phyloP scores from a whole-genome alignment of 2,329 filamentous ascomycete genomes.

The Dothideomycetes sp. region DNA sequence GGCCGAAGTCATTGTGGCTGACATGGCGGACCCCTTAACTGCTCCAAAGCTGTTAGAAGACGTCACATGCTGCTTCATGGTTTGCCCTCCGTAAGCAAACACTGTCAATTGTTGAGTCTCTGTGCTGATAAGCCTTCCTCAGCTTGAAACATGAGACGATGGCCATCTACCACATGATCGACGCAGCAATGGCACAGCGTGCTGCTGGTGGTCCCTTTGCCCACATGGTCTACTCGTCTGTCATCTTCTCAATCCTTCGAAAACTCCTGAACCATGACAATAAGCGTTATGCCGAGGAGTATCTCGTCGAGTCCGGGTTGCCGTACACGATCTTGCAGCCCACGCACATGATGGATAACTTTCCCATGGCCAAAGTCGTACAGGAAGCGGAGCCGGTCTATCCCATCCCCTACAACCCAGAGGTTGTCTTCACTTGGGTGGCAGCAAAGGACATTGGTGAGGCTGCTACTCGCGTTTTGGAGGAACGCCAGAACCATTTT shows the following conservation, averaged over 20 bases:
- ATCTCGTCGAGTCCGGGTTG: slow-evolving; percentile 27
- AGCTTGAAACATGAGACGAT: slow-evolving; percentile 26
- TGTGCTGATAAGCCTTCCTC: neutral
- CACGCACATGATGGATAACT: slow-evolving; percentile 27
- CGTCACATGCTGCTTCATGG: slow-evolving; percentile 26
- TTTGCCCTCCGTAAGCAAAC: slow-evolving; percentile 25
- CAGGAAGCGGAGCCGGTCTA: slow-evolving; percentile 20
- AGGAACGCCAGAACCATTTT: slow-evolving; percentile 22
- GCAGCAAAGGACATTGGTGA: slow-evolving; percentile 22
- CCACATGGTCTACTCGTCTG: slow-evolving; percentile 30
- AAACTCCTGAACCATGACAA: slow-evolving; percentile 31
- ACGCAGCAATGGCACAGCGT: slow-evolving; percentile 24
- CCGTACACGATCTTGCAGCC: slow-evolving; percentile 31
- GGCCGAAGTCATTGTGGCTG: slow-evolving; percentile 26
- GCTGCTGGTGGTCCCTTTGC: slow-evolving; percentile 18
- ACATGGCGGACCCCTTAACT: slow-evolving; percentile 22
- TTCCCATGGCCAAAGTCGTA: slow-evolving; percentile 19
- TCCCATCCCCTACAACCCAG: slow-evolving; percentile 18
- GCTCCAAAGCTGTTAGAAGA: slow-evolving; percentile 21
- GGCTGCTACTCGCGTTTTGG: slow-evolving; percentile 20
- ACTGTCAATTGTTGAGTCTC: neutral
- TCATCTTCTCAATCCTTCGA: slow-evolving; percentile 26
- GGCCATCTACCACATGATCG: slow-evolving; percentile 30
- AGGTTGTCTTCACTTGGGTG: slow-evolving; percentile 21
- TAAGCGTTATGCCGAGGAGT: slow-evolving; percentile 29